Percentiles rank a stretch among this genome's conserved stretches.
Conservation (phyloP, 2,329 filamentous ascomycete species). For the Botrytis cinerea region DNA sequence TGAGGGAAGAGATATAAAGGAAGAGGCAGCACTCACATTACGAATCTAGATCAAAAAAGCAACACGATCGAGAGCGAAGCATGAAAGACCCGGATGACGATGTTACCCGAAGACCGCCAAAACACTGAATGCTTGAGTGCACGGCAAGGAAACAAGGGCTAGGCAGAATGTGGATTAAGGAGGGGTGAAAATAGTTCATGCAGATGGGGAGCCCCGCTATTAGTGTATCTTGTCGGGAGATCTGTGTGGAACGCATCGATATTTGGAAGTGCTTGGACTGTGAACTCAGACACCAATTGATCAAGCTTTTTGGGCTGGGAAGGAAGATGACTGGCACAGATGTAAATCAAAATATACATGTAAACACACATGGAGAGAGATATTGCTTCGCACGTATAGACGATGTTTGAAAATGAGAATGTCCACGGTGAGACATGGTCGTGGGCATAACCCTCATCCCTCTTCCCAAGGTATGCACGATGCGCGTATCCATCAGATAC, state of each 20-base stretch:
- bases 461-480: neutral
- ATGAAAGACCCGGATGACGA: conserved; percentile 4
- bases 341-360: neutral
- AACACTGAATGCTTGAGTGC: neutral
- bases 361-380: neutral
- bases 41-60: neutral
- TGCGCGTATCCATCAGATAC: too few species aligned
- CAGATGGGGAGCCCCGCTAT: conserved; percentile 4
- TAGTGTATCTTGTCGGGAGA: neutral
- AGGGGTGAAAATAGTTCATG: conserved; percentile 5
- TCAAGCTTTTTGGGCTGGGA: neutral
- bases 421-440: too few species aligned
- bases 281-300: neutral
- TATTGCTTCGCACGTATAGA: neutral
- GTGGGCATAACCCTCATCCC: too few species aligned
- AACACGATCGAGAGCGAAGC: neutral
- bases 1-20: neutral
- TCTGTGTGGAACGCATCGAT: conserved; percentile 1
- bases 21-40: neutral
- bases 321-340: too few species aligned
- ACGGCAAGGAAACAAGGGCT: neutral
- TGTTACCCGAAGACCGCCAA: neutral
- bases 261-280: neutral
- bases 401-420: too few species aligned
- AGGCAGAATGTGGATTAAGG: neutral